Evolutionary conservation across 208 protist species (phyloP).

Genomic region (Trichomonas gallinae): DNA sequence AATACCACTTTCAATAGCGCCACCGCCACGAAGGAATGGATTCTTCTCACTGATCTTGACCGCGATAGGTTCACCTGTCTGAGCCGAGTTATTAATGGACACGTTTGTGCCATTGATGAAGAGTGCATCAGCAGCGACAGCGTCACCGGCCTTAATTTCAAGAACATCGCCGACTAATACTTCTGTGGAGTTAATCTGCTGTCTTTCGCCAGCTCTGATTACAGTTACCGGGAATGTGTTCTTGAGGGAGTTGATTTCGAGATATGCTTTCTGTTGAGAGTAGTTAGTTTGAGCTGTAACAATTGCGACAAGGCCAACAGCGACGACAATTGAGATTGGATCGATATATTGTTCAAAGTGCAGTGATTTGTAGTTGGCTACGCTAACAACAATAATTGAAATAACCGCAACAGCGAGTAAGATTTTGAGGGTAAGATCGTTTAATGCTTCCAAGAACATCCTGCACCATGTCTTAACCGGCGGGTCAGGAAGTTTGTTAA

Average conservation of each 20-base stretch:
- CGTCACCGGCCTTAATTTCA: slow-evolving; percentile 15
- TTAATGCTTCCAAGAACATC: neutral
- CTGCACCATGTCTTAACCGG: neutral
- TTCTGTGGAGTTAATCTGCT: neutral
- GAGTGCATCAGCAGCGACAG: slow-evolving; percentile 1
- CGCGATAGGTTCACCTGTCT: neutral
- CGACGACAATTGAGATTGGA: neutral
- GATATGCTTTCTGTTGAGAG: neutral
- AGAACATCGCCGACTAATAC: slow-evolving; percentile 25
- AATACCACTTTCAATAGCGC: neutral
- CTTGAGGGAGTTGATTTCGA: neutral
- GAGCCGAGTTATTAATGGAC: neutral
- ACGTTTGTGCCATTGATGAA: neutral
- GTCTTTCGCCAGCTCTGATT: neutral
- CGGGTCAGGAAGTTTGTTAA: neutral
- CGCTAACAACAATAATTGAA: neutral
- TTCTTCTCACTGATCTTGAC: neutral
- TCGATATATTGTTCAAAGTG: neutral
- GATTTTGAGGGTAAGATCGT: neutral
- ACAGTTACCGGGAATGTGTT: neutral
- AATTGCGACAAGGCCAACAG: neutral
- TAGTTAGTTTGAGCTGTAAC: neutral
- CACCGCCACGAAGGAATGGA: neutral
- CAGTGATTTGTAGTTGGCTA: neutral
- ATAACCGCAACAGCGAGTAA: neutral